Evolutionary conservation across 2,329 filamentous ascomycete genomes (phyloP), one percentile per base, ranked within the genome.

Genomic region (Akanthomyces muscarius): DNA sequence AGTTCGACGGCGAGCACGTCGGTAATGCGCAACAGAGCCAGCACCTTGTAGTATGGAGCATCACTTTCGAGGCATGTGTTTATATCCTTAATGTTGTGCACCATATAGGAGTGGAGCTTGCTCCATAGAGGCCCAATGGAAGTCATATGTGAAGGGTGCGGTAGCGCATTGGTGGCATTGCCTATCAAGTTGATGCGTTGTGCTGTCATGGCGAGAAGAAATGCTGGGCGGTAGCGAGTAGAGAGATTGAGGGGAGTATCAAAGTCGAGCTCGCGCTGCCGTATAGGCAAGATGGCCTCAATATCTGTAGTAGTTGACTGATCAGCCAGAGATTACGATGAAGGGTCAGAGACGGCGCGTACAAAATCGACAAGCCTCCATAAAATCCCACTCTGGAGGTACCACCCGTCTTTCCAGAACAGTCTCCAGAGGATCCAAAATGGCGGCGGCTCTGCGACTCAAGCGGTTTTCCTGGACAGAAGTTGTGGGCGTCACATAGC

Each of bases 301-400:
- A 58, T 10, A 58, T 58, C 55, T 58, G 28, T 2, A n/a, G n/a
- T 18, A 18, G 28, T 36, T 25, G 55, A 21, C 13, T 58, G 23
- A 45, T 45, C 5, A 33, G 41, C 16, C 16, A 0, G 23, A 16
- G 8, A 7, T 30, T 6, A 13, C 11, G 7, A 33, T 14, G 10
- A 21, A 21, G 14, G 4, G n/a, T 1, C 16, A 30, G 53, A 21
- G 41, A 45, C 21, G 41, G 38, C 25, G 38, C 53, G 10, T 38
- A 58, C 55, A 58, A 21, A 48, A 58, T 23, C 55, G 41, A 38
- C 55, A 58, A 11, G 55, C 33, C n/a, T 58, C 55, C 55, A 58
- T 47, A 18, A 58, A 58, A 16, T 58, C 55, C 42, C 42, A 58
- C 8, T 58, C 55, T 5, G 55, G 42, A 38, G 55, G 42, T 4